Evolutionary conservation across 1,139 yeast species (phyloP).

Genomic region (Zygoascus meyerae): DNA sequence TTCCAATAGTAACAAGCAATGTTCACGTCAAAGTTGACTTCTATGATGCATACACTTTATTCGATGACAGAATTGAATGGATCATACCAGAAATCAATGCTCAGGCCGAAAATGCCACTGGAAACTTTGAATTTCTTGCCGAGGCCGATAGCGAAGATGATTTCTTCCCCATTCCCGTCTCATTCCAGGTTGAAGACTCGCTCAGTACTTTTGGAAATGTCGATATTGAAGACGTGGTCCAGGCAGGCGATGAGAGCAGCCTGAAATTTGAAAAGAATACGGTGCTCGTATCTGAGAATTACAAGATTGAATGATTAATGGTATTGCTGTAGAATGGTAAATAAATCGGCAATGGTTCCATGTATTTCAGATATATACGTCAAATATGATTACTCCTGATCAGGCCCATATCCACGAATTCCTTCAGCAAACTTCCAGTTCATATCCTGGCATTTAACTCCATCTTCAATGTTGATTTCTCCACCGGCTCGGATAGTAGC

Average conservation of each 20-base stretch:
- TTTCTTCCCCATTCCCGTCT: conserved; percentile 79
- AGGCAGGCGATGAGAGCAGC: conserved; percentile 38
- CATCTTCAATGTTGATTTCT: conserved; percentile 59
- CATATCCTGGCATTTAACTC: conserved; percentile 64
- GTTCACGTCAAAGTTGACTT: conserved; percentile 44
- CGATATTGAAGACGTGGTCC: conserved; percentile 41
- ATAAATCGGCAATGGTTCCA: neutral
- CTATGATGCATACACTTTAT: conserved; percentile 33
- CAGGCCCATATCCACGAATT: conserved; percentile 86
- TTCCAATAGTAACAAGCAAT: conserved; percentile 58
- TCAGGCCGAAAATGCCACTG: conserved; percentile 43
- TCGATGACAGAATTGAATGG: conserved; percentile 38
- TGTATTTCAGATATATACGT: conserved; percentile 1
- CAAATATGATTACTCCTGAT: conserved; percentile 28
- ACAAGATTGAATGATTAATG: conserved; percentile 42
- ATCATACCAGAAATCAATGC: conserved; percentile 37
- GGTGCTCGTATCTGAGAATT: conserved; percentile 58
- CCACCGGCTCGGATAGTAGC: conserved; percentile 65
- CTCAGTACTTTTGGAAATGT: conserved; percentile 41
- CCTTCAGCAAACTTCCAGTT: conserved; percentile 90
- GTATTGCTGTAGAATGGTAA: neutral
- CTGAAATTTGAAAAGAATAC: conserved; percentile 70
- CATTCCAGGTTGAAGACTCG: conserved; percentile 39
- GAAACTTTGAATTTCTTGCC: conserved; percentile 75
- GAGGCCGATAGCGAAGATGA: conserved; percentile 75